These are phyloP conservation scores for Erodium trifolium DNA, from an alignment of 441 rosid genomes.

Conservation along the genomic window DNA sequence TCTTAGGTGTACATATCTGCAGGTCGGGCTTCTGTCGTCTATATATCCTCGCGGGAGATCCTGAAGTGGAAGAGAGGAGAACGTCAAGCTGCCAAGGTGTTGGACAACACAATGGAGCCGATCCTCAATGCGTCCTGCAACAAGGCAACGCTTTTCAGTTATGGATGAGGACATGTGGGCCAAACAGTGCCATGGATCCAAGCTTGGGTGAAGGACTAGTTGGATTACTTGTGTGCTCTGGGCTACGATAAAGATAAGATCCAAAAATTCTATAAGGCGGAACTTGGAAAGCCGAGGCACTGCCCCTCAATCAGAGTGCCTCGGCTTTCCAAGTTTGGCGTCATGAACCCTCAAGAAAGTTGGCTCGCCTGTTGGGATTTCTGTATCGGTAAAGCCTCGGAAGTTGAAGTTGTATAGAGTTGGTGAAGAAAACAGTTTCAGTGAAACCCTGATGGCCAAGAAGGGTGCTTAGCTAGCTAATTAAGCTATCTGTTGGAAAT, in stretches of 20 bases:
- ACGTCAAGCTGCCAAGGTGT: too few relatives aligned
- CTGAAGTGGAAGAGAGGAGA: too few relatives aligned
- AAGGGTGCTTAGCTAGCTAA: too few relatives aligned
- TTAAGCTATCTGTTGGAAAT: too few relatives aligned
- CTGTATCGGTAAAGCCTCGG: slow-evolving; percentile 21
- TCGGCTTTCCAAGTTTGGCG: slow-evolving; percentile 18
- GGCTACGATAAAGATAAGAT: slow-evolving; percentile 41
- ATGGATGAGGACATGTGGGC: slow-evolving; percentile 58
- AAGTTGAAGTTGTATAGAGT: too few relatives aligned
- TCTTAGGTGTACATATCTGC: too few relatives aligned
- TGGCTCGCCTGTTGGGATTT: slow-evolving; percentile 39
- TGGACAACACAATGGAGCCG: not conserved
- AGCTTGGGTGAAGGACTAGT: slow-evolving; percentile 43
- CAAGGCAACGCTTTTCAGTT: slow-evolving; percentile 44
- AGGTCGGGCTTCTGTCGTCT: too few relatives aligned
- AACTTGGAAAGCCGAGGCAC: too few relatives aligned
- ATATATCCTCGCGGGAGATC: too few relatives aligned
- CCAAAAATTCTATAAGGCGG: slow-evolving; percentile 19
- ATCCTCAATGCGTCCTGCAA: slow-evolving; percentile 28
- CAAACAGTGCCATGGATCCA: slow-evolving; percentile 56
- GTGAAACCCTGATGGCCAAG: too few relatives aligned
- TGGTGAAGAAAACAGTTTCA: too few relatives aligned
- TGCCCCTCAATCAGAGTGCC: slow-evolving; percentile 56
- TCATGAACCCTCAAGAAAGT: slow-evolving; percentile 45
- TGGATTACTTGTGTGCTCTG: slow-evolving; percentile 41